These are phyloP conservation scores for Salix suchowensis DNA, from an alignment of 345 rosid genomes.

Conservation along the genomic window DNA sequence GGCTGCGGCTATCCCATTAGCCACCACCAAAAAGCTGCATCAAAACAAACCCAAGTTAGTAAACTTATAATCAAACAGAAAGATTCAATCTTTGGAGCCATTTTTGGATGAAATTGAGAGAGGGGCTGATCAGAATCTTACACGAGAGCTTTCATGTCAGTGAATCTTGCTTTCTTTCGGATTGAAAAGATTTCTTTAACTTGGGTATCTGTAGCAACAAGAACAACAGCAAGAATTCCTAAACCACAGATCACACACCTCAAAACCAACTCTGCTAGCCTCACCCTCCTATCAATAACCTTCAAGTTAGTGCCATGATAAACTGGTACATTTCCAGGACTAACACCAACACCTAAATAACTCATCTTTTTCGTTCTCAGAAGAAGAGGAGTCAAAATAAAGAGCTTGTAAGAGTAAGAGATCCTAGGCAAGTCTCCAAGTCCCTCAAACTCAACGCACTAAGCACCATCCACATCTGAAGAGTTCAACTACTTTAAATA, in stretches of 20 bases:
- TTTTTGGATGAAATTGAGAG: neutral
- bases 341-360: constrained; percentile 55
- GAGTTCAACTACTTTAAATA: neutral
- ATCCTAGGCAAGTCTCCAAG: neutral
- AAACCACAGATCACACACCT: constrained; percentile 60
- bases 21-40: constrained; percentile 72
- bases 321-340: constrained; percentile 60
- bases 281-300: constrained; percentile 65
- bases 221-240: constrained; percentile 53
- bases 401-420: neutral
- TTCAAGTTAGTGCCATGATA: constrained; percentile 46
- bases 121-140: constrained; percentile 26
- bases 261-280: constrained; percentile 62
- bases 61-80: neutral
- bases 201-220: constrained; percentile 69
- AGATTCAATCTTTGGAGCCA: neutral
- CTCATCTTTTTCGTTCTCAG: constrained; percentile 35
- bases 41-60: neutral
- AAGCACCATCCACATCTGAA: neutral
- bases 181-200: constrained; percentile 68
- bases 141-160: constrained; percentile 96
- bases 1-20: constrained; percentile 62
- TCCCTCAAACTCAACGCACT: neutral
- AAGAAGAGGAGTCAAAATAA: neutral
- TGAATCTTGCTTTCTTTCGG: constrained; percentile 62